Evolutionary conservation across 1,284 basidiomycete species (phyloP), one percentile per base, ranked within the genome.

Genomic region (Lignosus rhinocerotis): DNA sequence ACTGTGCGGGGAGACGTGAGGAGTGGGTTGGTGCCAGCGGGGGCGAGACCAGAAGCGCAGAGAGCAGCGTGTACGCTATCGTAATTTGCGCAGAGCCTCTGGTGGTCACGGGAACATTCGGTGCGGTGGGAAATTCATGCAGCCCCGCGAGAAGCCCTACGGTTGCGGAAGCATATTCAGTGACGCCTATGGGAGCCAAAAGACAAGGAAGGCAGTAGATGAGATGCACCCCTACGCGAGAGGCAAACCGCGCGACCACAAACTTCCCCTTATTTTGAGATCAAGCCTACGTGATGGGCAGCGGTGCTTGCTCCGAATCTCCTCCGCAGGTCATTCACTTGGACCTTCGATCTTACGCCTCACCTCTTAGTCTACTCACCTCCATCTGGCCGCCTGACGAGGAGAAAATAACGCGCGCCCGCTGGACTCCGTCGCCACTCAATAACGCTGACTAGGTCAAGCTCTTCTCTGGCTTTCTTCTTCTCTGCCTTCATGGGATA

Each of bases 401-500:
- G 82, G 25, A 96, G 72, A 73, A 94, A 93, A 70, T 77, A 81
- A 42, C 86, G 78, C 38, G 80, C 72, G 36, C 46, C 48, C n/a
- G 47, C 62, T 6, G 53, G 25, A 30, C 69, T 70, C 16, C 69
- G 67, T 7, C 76, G 76, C 91, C 92, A 96, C 75, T 94, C 92
- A 34, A 97, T 76, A 17, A 95, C 84, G 67, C 87, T 91, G 19
- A 98, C 94, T 7, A 89, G 80, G 69, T 95, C 93, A 41, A 92
- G 76, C 70, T 98, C 96, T 67, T 92, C 87, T 41, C 94, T 80
- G 2, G 88, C 84, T 68, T 88, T 92, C 76, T 95, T 96, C 66
- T 91, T 90, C 57, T 86, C 85, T 11, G 81, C 85, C 68, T 90
- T 92, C 91, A 97, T 93, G 0, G 96, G 96, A 71, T 90, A 98